These are phyloP conservation scores for Aspergillus ochraceoroseus DNA, from an alignment of 2,329 filamentous ascomycete genomes.

Conservation along the genomic window DNA sequence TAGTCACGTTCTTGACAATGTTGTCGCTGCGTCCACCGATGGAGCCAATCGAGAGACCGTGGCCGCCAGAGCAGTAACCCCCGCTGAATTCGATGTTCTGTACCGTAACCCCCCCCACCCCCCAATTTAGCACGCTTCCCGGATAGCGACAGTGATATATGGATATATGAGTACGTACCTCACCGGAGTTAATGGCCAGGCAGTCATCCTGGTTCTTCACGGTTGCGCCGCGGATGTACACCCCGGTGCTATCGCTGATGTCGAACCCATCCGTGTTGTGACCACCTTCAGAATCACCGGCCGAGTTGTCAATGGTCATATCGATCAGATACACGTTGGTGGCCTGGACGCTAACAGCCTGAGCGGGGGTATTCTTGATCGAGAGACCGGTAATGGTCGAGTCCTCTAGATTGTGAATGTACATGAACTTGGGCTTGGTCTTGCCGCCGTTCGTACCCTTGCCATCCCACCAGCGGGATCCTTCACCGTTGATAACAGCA, in stretches of 20 bases:
- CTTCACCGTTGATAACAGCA: conserved; percentile 53
- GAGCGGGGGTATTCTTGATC: conserved; percentile 35
- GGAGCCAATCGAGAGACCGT: conserved; percentile 34
- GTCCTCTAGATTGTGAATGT: conserved; percentile 34
- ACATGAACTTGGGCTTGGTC: conserved; percentile 63
- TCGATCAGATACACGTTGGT: conserved; percentile 50
- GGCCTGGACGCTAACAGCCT: conserved; percentile 38
- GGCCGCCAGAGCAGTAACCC: conserved; percentile 41
- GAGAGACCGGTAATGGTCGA: conserved; percentile 32
- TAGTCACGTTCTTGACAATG: conserved; percentile 49
- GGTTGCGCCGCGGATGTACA: conserved; percentile 51
- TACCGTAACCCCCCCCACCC: too few relatives aligned
- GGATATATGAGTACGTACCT: too few relatives aligned
- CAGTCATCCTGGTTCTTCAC: conserved; percentile 61
- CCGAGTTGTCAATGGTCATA: conserved; percentile 56
- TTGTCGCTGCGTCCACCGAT: conserved; percentile 50
- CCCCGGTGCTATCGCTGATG: conserved; percentile 47
- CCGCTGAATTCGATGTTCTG: conserved; percentile 46
- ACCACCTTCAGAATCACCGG: conserved; percentile 46
- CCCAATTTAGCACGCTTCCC: too few relatives aligned
- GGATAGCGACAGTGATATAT: too few relatives aligned
- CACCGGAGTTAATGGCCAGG: conserved; percentile 54
- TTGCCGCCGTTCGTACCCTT: conserved; percentile 57
- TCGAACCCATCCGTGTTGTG: conserved; percentile 60
- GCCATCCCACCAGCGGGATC: conserved; percentile 58